These are phyloP conservation scores for Zygoascus hellenicus DNA, from an alignment of 1,139 yeast genomes.

Conservation along the genomic window DNA sequence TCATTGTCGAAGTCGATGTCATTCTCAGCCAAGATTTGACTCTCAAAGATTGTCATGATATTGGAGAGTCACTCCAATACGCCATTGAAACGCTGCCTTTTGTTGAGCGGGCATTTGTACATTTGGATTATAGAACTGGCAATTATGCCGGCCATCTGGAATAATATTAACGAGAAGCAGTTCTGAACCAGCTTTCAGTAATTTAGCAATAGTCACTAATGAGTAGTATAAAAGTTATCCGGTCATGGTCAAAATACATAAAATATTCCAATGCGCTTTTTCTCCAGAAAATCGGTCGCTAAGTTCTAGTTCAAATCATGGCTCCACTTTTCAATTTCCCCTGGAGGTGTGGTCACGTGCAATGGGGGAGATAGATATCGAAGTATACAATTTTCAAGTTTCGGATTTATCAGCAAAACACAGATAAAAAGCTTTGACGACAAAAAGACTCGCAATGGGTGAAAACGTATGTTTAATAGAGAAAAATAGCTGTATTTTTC, in stretches of 20 bases:
- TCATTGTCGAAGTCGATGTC: constrained; percentile 72
- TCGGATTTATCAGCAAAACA: background rate
- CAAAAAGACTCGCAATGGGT: no score
- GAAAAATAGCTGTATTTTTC: background rate
- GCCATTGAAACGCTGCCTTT: constrained; percentile 71
- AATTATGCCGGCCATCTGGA: constrained; percentile 36
- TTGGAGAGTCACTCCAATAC: constrained; percentile 76
- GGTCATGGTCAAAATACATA: constrained; percentile 1
- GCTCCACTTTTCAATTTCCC: no score
- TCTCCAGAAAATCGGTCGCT: background rate
- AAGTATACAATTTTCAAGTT: background rate
- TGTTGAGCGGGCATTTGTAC: constrained; percentile 79
- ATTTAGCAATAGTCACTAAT: background rate
- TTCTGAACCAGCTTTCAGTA: background rate
- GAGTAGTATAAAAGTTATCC: background rate
- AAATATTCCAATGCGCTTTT: no score
- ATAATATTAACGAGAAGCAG: constrained; percentile 7
- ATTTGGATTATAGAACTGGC: constrained; percentile 55
- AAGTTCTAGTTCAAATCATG: background rate
- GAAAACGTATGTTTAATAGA: no score
- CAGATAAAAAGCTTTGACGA: background rate
- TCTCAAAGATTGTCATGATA: constrained; percentile 67
- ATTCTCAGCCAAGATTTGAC: constrained; percentile 50
- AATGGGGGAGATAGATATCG: background rate
- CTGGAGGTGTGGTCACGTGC: no score